Conservation (phyloP, 305 asterid genomes). For the Solanum hybrid region DNA sequence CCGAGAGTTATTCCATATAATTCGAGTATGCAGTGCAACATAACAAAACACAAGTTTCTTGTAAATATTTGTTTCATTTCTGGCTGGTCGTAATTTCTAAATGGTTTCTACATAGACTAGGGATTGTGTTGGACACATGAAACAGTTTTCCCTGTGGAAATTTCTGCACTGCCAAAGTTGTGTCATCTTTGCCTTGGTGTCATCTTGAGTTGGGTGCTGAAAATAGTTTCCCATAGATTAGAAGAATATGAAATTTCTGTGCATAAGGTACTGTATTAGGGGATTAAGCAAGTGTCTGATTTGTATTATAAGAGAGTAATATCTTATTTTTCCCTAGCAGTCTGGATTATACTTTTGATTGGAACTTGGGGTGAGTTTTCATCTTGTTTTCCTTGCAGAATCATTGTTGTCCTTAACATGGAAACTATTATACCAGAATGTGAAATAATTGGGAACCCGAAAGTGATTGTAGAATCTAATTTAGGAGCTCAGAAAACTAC, state of each 20-base stretch:
- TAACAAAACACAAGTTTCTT: not conserved
- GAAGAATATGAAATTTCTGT: not conserved
- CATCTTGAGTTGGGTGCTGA: not conserved
- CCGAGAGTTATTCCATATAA: not conserved
- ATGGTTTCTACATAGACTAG: not conserved
- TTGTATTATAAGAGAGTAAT: not conserved
- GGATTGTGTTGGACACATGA: not conserved
- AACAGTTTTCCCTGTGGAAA: not conserved
- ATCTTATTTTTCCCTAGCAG: not conserved
- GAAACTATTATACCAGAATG: conserved; percentile 76
- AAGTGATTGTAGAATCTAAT: conserved; percentile 31
- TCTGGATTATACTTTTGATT: not conserved
- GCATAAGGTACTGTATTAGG: not conserved
- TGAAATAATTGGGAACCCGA: conserved; percentile 69
- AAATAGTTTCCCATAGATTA: not conserved
- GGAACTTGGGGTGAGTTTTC: conserved; percentile 9
- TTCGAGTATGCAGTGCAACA: not conserved
- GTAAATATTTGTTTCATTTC: not conserved
- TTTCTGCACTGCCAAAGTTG: not conserved
- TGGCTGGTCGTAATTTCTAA: not conserved
- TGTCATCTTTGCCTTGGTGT: not conserved
- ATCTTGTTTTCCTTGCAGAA: conserved; percentile 45
- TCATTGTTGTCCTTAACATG: conserved; percentile 77
- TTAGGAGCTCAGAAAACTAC: conserved; percentile 36
- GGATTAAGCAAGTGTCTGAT: not conserved